Conservation (phyloP, 2,329 filamentous ascomycete species). For the Penicillium psychrosexuale region DNA sequence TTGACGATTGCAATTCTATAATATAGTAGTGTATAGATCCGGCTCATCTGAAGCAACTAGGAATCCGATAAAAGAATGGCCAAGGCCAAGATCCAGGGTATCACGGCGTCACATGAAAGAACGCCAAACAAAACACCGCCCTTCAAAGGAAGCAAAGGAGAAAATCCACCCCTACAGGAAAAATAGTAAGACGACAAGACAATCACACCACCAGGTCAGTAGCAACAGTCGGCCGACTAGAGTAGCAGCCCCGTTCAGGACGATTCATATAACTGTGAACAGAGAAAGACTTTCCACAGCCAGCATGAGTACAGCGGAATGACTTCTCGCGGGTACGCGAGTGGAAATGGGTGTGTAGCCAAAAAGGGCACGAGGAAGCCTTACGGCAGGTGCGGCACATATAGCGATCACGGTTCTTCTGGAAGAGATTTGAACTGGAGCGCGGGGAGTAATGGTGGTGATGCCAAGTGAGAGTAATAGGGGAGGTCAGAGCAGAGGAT, state of each 20-base stretch:
- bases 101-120: conserved; percentile 20
- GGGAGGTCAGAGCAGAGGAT: conserved; percentile 37
- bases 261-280: conserved; percentile 99
- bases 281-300: conserved; percentile 95
- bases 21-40: conserved; percentile 8
- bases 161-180: conserved; percentile 7
- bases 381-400: conserved; percentile 98
- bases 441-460: conserved; percentile 88
- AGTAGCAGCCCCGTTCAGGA: conserved; percentile 91
- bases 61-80: conserved; percentile 9
- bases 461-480: conserved; percentile 45
- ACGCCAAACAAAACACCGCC: conserved; percentile 18
- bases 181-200: too few relatives aligned
- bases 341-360: conserved; percentile 92
- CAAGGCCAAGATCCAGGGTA: conserved; percentile 23
- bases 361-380: conserved; percentile 91
- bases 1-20: conserved; percentile 19
- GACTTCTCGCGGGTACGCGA: conserved; percentile 98
- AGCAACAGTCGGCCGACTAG: conserved; percentile 32
- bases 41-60: conserved; percentile 10
- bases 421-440: conserved; percentile 73
- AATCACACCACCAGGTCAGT: conserved; percentile 24
- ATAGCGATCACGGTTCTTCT: conserved; percentile 92
- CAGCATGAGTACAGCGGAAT: conserved; percentile 90
- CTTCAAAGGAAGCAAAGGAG: conserved; percentile 19